Conservation (phyloP, 2,329 filamentous ascomycete genomes). For the Aspergillus amoenus region DNA sequence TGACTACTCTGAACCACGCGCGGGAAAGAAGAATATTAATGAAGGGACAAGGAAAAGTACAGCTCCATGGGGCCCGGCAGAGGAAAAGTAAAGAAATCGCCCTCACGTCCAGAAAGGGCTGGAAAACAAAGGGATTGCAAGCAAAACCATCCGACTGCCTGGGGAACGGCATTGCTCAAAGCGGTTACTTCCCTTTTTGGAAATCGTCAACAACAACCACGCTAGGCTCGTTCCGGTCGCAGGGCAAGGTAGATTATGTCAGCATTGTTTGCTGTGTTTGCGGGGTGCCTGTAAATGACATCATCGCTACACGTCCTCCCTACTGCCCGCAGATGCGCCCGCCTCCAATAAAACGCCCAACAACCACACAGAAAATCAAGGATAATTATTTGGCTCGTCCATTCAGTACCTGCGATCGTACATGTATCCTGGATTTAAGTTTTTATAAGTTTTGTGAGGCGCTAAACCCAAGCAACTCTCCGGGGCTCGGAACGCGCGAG, state of each 20-base stretch:
- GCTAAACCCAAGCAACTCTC: neutral
- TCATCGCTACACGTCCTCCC: conserved; percentile 30
- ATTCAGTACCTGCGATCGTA: conserved; percentile 5
- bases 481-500: conserved; percentile 14
- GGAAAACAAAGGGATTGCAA: conserved; percentile 11
- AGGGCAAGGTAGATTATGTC: conserved; percentile 19
- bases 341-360: neutral
- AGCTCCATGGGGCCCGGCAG: conserved; percentile 7
- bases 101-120: conserved; percentile 2
- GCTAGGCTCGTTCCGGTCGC: conserved; percentile 17
- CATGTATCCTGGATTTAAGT: neutral
- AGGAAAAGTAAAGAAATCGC: conserved; percentile 17
- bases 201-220: conserved; percentile 23
- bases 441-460: neutral
- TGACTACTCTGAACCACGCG: conserved; percentile 9
- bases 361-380: neutral
- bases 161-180: conserved; percentile 16
- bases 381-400: neutral
- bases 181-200: conserved; percentile 22
- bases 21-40: conserved; percentile 2
- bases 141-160: conserved; percentile 7
- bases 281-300: conserved; percentile 21
- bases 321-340: conserved; percentile 1
- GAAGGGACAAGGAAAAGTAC: conserved; percentile 14
- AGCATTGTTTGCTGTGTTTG: conserved; percentile 22